A percentile compares a stretch with the other conserved stretches of the same genome.
Evolutionary conservation across 2,329 filamentous ascomycete species (phyloP).

Genomic region (Aspergillus niger): DNA sequence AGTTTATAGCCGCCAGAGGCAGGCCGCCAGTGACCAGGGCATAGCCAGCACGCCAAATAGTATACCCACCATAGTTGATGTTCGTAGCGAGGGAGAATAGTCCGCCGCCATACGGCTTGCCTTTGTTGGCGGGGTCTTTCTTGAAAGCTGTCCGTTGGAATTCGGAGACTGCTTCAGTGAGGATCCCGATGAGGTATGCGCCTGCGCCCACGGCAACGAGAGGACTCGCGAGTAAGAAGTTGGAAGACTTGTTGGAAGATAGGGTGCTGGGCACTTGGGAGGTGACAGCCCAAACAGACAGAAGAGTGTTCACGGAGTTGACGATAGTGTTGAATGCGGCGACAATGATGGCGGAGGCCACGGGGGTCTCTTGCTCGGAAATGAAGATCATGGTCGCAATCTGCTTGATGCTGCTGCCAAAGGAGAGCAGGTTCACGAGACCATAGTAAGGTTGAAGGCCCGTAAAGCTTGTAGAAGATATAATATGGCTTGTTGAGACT

Average conservation of each 20-base stretch:
- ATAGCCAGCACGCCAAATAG: conserved; percentile 54
- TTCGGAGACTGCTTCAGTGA: conserved; percentile 59
- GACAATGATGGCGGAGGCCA: conserved; percentile 45
- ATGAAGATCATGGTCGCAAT: conserved; percentile 13
- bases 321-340: conserved; percentile 56
- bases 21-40: conserved; percentile 53
- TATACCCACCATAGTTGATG: conserved; percentile 58
- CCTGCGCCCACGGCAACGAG: conserved; percentile 44
- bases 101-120: conserved; percentile 54
- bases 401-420: conserved; percentile 17
- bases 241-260: conserved; percentile 17
- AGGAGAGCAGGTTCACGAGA: conserved; percentile 10
- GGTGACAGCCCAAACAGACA: conserved; percentile 52
- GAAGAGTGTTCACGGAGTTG: conserved; percentile 59
- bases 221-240: conserved; percentile 32
- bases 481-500: background rate
- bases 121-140: conserved; percentile 52
- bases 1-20: conserved; percentile 45
- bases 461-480: no score
- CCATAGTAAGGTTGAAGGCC: conserved; percentile 12
- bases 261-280: conserved; percentile 2
- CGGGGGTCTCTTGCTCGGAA: conserved; percentile 12
- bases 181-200: conserved; percentile 56
- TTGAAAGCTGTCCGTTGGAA: conserved; percentile 59
- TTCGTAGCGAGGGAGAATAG: conserved; percentile 54